Base-by-base conservation (phyloP, 805 yeast genomes). In the Priceomyces haplophilus region DNA sequence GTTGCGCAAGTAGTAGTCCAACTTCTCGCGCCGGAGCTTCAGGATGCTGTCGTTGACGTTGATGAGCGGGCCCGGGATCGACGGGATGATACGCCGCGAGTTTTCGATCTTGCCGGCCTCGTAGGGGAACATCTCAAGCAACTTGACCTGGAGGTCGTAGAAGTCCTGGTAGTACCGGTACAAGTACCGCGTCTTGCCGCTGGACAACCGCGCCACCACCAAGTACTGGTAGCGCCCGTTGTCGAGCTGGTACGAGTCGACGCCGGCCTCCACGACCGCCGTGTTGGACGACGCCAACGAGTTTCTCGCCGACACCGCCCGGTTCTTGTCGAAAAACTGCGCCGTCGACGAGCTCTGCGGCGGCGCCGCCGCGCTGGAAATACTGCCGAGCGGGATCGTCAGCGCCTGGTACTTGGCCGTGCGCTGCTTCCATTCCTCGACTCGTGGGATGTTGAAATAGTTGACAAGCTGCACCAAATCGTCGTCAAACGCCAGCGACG, bases 81-180 rank as follows among this genome's bases (percentile, higher is more conserved):
- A 88, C 6, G 99, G 99, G 44, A 93, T 73, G 23, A 85, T 83
- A 50, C 99, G 79, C 40, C 81, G 79, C 20, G 80, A 73, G 62
- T 85, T 85, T 42, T 82, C 83, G 34, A 80, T 82, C 51, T 88
- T 82, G 11, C 97, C 97, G 7, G 97, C 96, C 63, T 91, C 99
- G 46, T 76, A 80, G 6, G 97, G 97, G 72, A 86, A 93, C 20
- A 82, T 73, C 54, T 85, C 93, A 39, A 91, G 71, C 39, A 93
- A 69, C 48, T 76, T 79, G 40, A 89, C 89, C 61, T 93, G 99
- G 59, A 90, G 78, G 60, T 93, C 96, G 62, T 90, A 93, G 59
- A 93, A 93, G 66, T 93, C 99, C 61, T 91, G 97, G 65, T 93
- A 93, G 65, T 78, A 90, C 46, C 99, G 76, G 62, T 93, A 88